Conservation (phyloP, 2,329 filamentous ascomycete genomes). For the Acephala macrosclerotiorum region DNA sequence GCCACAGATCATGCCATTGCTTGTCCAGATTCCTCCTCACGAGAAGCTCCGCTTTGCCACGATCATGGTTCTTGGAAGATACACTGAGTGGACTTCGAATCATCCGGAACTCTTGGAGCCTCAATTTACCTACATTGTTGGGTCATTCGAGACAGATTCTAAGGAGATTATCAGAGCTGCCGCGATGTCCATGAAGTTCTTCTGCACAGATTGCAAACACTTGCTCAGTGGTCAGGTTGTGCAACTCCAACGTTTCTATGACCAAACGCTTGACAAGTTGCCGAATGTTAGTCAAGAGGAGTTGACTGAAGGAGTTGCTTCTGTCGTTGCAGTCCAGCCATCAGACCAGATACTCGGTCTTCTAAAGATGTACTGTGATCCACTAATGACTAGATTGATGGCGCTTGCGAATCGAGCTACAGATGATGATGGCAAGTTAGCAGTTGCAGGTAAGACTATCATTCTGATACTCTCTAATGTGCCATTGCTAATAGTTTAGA, state of each 20-base stretch:
- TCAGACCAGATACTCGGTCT: conserved; percentile 80
- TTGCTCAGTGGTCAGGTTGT: conserved; percentile 83
- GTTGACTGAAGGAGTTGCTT: conserved; percentile 93
- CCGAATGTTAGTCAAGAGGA: conserved; percentile 91
- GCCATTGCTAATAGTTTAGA: conserved; percentile 58
- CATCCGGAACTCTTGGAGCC: conserved; percentile 92
- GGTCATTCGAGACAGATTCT: conserved; percentile 86
- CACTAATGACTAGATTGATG: conserved; percentile 86
- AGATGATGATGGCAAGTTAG: conserved; percentile 83
- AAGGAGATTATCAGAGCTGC: conserved; percentile 92
- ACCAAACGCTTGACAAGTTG: conserved; percentile 85
- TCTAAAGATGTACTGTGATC: conserved; percentile 92
- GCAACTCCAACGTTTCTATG: conserved; percentile 91
- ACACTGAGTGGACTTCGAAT: conserved; percentile 96
- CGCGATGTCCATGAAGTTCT: conserved; percentile 94
- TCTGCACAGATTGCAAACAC: conserved; percentile 93
- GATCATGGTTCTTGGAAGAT: conserved; percentile 95
- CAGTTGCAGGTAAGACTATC: conserved; percentile 73
- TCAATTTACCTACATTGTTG: conserved; percentile 95
- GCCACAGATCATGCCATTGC: conserved; percentile 88
- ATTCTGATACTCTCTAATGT: not conserved
- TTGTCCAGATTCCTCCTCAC: conserved; percentile 93
- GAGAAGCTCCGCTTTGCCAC: conserved; percentile 98
- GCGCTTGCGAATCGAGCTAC: conserved; percentile 84
- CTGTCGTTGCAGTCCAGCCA: conserved; percentile 88